Evolutionary conservation across 2,329 filamentous ascomycete species (phyloP).

Genomic region (Xylariomycetidae sp.): DNA sequence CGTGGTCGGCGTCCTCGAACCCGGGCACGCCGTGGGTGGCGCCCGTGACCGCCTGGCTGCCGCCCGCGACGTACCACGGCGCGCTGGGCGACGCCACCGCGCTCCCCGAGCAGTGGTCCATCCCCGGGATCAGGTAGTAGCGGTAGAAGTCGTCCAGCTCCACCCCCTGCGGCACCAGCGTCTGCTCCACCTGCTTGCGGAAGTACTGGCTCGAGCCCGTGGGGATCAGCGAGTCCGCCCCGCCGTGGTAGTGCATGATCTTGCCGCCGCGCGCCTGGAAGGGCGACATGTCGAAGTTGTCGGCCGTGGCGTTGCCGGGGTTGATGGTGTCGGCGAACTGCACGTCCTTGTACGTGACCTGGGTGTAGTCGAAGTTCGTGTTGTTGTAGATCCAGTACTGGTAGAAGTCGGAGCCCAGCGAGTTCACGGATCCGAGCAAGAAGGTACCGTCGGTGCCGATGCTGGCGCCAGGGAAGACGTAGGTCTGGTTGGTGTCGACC

Average conservation of each 20-base stretch:
- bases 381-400: constrained; percentile 22
- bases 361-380: constrained; percentile 21
- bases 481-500: constrained; percentile 20
- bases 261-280: constrained; percentile 28
- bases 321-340: constrained; percentile 20
- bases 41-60: constrained; percentile 22
- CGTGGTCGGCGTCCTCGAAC: constrained; percentile 28
- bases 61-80: constrained; percentile 28
- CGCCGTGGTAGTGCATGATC: constrained; percentile 32
- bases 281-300: constrained; percentile 26
- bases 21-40: constrained; percentile 29
- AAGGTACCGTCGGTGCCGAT: constrained; percentile 18
- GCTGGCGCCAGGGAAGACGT: constrained; percentile 21
- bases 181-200: constrained; percentile 22
- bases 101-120: constrained; percentile 37
- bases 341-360: constrained; percentile 22
- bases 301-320: constrained; percentile 16
- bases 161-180: constrained; percentile 19
- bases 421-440: constrained; percentile 8
- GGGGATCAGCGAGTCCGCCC: constrained; percentile 26
- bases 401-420: constrained; percentile 17
- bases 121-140: constrained; percentile 43
- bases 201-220: constrained; percentile 25
- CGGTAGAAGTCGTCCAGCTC: constrained; percentile 41
- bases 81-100: too few relatives aligned